Evolutionary conservation across 495 filamentous ascomycete species (phyloP).

Genomic region (Pseudoneurospora amorphoporcata): DNA sequence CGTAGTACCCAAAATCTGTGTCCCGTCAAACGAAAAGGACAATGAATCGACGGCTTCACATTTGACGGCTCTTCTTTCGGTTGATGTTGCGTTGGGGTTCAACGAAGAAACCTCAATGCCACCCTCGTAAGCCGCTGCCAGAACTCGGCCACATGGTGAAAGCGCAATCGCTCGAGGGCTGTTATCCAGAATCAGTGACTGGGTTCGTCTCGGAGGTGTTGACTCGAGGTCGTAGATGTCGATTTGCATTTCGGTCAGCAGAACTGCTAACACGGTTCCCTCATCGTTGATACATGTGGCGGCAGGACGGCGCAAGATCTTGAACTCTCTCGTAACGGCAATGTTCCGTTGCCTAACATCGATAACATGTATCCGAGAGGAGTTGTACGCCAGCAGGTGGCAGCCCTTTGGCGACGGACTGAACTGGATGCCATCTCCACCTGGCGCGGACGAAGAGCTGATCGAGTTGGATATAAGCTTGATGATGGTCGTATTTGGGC

Average conservation of each 20-base stretch:
- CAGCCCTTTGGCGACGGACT: constrained; percentile 64
- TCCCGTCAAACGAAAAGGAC: constrained; percentile 73
- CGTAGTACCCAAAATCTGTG: constrained; percentile 75
- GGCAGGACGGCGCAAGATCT: constrained; percentile 66
- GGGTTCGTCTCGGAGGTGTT: constrained; percentile 52
- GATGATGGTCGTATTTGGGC: constrained; percentile 58
- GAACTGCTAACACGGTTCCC: constrained; percentile 64
- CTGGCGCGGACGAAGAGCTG: constrained; percentile 71
- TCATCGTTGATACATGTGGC: constrained; percentile 73
- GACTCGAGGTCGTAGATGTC: constrained; percentile 65
- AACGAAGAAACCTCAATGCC: constrained; percentile 80
- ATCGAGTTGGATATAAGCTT: constrained; percentile 75
- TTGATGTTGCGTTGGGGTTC: constrained; percentile 48
- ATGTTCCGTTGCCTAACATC: constrained; percentile 49
- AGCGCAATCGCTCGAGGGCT: constrained; percentile 66
- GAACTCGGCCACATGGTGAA: constrained; percentile 68
- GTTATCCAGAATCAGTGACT: constrained; percentile 65
- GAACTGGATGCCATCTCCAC: constrained; percentile 80
- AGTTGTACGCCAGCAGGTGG: constrained; percentile 68
- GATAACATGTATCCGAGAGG: constrained; percentile 76
- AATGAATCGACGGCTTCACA: constrained; percentile 70
- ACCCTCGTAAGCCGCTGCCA: constrained; percentile 79
- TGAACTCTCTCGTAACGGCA: constrained; percentile 62
- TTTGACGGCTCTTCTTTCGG: constrained; percentile 68
- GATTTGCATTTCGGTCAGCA: constrained; percentile 70